Conservation (phyloP, 306 rosid genomes). For the Trifolium dubium region DNA sequence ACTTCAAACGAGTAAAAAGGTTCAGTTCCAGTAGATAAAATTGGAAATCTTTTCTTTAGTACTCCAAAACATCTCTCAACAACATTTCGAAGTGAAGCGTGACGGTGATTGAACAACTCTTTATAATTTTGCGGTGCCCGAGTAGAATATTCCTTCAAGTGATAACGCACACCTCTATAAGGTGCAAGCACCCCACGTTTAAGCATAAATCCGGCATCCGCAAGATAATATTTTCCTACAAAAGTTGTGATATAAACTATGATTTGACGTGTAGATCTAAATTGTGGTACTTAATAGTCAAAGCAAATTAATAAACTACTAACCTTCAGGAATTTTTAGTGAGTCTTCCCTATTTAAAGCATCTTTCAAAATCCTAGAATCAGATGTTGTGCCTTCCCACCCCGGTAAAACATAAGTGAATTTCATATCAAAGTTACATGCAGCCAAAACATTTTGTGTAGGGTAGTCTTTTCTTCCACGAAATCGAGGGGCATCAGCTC, state of each 20-base stretch:
- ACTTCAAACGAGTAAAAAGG: slow-evolving; percentile 1
- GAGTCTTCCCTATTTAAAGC: not conserved
- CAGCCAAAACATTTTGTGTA: too few species aligned
- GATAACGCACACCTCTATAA: not conserved
- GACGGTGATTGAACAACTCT: not conserved
- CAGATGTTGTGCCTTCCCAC: not conserved
- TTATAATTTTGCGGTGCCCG: not conserved
- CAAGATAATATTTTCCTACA: not conserved
- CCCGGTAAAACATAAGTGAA: not conserved
- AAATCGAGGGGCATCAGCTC: too few species aligned
- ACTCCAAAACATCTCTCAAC: not conserved
- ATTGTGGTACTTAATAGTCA: not conserved
- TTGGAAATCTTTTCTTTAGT: not conserved
- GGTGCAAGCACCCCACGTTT: not conserved
- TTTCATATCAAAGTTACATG: too few species aligned
- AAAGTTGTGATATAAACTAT: not conserved
- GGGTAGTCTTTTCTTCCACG: too few species aligned
- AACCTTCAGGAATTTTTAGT: not conserved
- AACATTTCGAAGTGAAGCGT: not conserved
- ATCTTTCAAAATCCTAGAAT: not conserved
- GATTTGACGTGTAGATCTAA: not conserved
- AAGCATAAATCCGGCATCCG: not conserved
- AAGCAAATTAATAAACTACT: not conserved
- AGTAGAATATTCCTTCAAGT: not conserved
- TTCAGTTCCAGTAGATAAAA: not conserved